Percentiles rank a stretch among this genome's conserved stretches.
Conservation (phyloP, 805 yeast species). For the Yarrowia divulgata region DNA sequence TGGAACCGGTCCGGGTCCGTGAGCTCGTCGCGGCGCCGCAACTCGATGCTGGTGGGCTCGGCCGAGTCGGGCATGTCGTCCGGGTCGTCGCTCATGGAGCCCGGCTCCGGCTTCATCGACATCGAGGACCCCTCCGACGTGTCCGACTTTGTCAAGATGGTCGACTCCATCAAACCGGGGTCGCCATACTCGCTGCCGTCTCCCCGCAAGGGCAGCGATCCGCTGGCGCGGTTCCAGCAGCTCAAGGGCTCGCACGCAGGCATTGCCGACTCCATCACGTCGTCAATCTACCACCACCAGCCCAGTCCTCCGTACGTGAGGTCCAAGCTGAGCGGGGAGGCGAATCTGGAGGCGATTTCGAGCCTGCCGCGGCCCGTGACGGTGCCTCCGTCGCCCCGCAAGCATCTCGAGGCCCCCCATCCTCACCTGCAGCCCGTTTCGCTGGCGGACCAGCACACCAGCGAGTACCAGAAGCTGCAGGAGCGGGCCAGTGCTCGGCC, state of each 20-base stretch:
- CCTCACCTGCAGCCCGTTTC: slow-evolving; percentile 30
- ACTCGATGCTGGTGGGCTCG: slow-evolving; percentile 51
- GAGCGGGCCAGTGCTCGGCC: slow-evolving; percentile 37
- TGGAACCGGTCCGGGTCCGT: slow-evolving; percentile 45
- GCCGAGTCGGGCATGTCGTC: slow-evolving; percentile 44
- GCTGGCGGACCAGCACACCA: slow-evolving; percentile 39
- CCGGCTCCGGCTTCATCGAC: slow-evolving; percentile 55
- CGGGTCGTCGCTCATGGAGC: slow-evolving; percentile 46
- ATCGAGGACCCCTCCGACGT: slow-evolving; percentile 54
- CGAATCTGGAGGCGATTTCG: slow-evolving; percentile 6
- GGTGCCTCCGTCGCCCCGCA: slow-evolving; percentile 31
- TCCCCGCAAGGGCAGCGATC: slow-evolving; percentile 40
- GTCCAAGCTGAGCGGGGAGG: slow-evolving; percentile 17
- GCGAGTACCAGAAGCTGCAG: slow-evolving; percentile 34
- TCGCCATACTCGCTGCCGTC: slow-evolving; percentile 47
- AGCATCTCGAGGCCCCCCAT: background rate
- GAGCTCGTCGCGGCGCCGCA: slow-evolving; percentile 66
- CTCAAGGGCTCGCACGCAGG: slow-evolving; percentile 49
- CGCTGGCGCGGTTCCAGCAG: slow-evolving; percentile 50
- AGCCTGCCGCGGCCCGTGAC: slow-evolving; percentile 10
- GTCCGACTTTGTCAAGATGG: slow-evolving; percentile 72
- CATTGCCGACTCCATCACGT: slow-evolving; percentile 51
- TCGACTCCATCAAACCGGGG: slow-evolving; percentile 68
- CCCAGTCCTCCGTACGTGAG: slow-evolving; percentile 38
- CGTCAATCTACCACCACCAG: slow-evolving; percentile 43